phyloP scores from a whole-genome alignment of 2,329 filamentous ascomycete species.

The Claviceps humidiphila region DNA sequence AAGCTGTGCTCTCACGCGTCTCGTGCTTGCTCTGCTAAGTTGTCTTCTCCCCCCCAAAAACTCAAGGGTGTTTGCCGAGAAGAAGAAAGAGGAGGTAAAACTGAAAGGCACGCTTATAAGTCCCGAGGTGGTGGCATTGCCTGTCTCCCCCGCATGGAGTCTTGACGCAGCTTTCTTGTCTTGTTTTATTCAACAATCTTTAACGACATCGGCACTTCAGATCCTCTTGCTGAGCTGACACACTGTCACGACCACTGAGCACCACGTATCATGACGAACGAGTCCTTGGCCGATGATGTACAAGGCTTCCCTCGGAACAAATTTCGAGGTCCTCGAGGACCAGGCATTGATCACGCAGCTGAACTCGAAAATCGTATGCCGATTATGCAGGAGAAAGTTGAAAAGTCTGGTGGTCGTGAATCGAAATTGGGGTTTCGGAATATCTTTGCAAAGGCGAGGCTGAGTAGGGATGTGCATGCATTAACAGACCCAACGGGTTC shows the following conservation, averaged over 20 bases:
- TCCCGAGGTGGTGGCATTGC: background rate
- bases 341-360: slow-evolving; percentile 2
- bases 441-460: slow-evolving; percentile 36
- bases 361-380: slow-evolving; percentile 5
- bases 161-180: background rate
- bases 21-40: background rate
- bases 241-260: background rate
- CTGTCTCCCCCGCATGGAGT: background rate
- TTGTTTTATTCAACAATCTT: background rate
- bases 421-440: slow-evolving; percentile 38
- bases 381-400: slow-evolving; percentile 26
- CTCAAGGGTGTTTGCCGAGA: background rate
- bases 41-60: too few species aligned
- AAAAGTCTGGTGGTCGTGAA: slow-evolving; percentile 28
- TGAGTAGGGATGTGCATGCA: slow-evolving; percentile 21
- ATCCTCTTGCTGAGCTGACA: background rate
- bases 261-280: slow-evolving; percentile 3
- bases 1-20: background rate
- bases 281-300: background rate
- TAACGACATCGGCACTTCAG: background rate
- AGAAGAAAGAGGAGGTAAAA: background rate
- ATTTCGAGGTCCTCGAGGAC: slow-evolving; percentile 17
- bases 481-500: slow-evolving; percentile 16
- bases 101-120: background rate
- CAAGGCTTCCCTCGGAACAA: slow-evolving; percentile 2